Evolutionary conservation across 768 basidiomycete species (phyloP).

Genomic region (Phanerochaete carnosa): DNA sequence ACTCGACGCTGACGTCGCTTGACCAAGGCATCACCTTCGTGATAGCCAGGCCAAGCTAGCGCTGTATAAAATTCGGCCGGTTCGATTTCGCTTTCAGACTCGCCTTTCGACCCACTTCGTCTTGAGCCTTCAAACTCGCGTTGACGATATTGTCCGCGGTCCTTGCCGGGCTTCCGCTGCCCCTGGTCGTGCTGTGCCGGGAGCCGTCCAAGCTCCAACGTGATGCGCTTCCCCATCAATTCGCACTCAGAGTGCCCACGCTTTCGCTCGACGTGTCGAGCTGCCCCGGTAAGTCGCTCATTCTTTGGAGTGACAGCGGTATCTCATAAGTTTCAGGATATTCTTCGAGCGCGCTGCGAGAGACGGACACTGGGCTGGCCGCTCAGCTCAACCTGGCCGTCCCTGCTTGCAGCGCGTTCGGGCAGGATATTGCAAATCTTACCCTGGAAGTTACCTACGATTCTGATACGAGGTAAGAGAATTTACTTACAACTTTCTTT

Average conservation of each 20-base stretch:
- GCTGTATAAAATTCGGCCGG: too few species aligned
- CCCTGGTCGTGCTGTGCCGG: not conserved
- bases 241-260: not conserved
- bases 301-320: not conserved
- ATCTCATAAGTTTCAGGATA: slow-evolving; percentile 44
- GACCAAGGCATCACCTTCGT: too few species aligned
- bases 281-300: slow-evolving; percentile 20
- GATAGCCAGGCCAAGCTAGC: too few species aligned
- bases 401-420: slow-evolving; percentile 61
- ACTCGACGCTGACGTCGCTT: too few species aligned
- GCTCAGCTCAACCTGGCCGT: slow-evolving; percentile 57
- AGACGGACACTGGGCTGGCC: slow-evolving; percentile 46
- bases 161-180: not conserved
- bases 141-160: not conserved
- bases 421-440: slow-evolving; percentile 52
- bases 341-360: slow-evolving; percentile 39
- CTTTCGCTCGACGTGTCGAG: slow-evolving; percentile 25
- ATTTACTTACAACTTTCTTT: not conserved
- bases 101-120: too few species aligned
- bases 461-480: slow-evolving; percentile 33
- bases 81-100: too few species aligned
- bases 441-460: slow-evolving; percentile 68
- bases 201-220: slow-evolving; percentile 9
- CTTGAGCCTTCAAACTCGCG: too few species aligned
- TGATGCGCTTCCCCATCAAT: not conserved